Base-by-base conservation (phyloP, 108 stramenopile species). In the Schizochytrium sp. region DNA sequence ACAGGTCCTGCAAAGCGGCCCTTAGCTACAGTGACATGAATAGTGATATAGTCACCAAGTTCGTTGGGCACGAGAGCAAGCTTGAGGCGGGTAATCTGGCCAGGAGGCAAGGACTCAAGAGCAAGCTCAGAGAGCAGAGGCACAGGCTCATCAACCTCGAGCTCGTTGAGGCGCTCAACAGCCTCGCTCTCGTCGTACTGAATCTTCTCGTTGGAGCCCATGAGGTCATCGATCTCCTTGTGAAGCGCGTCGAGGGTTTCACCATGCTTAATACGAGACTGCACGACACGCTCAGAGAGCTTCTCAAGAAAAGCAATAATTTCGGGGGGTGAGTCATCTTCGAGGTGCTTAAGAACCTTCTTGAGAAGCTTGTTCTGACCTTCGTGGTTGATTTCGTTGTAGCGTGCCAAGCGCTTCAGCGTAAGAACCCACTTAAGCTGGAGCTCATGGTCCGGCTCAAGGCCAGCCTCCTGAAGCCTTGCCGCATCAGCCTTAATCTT, bases 241-340 rank as follows among this genome's bases (percentile, higher is more conserved):
- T 96, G 92, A 4, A 95, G 91, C 89, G 96, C 92, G 45, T 96
- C 96, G 88, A 97, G 76, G 38, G 10, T 5, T 5, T 83, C 93
- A 7, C 94, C 89, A 46, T 96, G 87, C 28, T 95, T 92, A 72
- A 92, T 89, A 59, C 96, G 96, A 72, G 95, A 96, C 38, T 92
- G 93, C 44, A 89, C 90, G 19, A 92, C 61, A 40, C 93, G 76
- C 28, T 92, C 93, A 3, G 97, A 96, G 58, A 96, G 88, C 50
- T 93, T 92, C 88, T 96, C 94, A 45, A 96, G 89, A 45, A 92
- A 88, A 44, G 89, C 56, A 72, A 96, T 94, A 88, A 91, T 90
- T 41, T 94, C 95, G 46, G 96, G 89, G 47, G 96, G 92, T 8
- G 89, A 61, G 40, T 91, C 72, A 41, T 90, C 64, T 53, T 92